A percentile compares a stretch with the other conserved stretches of the same genome.
These are phyloP conservation scores for Aureobasidium zeae DNA, from an alignment of 2,329 filamentous ascomycete species.

Conservation along the genomic window DNA sequence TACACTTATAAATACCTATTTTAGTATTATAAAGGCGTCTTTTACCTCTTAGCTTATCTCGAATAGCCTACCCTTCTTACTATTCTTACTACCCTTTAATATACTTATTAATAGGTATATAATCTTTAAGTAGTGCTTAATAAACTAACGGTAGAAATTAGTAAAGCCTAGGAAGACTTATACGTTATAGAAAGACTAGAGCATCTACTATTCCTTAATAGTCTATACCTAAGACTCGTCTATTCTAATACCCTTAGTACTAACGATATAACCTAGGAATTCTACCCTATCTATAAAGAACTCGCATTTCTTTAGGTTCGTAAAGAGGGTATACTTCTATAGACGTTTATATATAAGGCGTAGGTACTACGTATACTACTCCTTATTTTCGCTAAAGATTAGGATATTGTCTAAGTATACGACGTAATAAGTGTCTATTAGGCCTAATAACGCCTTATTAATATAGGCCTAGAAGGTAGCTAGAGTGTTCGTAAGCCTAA, in stretches of 20 bases:
- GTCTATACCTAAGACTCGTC: background rate
- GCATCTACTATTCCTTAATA: slow-evolving; percentile 8
- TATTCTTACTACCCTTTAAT: slow-evolving; percentile 1
- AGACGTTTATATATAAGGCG: too few relatives aligned
- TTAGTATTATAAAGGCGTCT: slow-evolving; percentile 12
- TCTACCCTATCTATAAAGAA: slow-evolving; percentile 17
- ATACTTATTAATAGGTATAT: background rate
- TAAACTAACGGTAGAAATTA: slow-evolving; percentile 17
- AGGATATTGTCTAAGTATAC: slow-evolving; percentile 28
- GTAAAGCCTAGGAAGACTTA: slow-evolving; percentile 15
- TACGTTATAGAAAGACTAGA: background rate
- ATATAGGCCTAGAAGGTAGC: slow-evolving; percentile 25
- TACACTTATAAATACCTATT: slow-evolving; percentile 13
- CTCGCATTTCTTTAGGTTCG: slow-evolving; percentile 16
- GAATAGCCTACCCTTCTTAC: background rate
- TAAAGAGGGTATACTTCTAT: slow-evolving; percentile 12
- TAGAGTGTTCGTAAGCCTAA: slow-evolving; percentile 21
- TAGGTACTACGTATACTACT: too few relatives aligned
- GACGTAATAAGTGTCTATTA: slow-evolving; percentile 19
- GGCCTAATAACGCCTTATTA: slow-evolving; percentile 19
- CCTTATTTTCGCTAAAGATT: slow-evolving; percentile 24
- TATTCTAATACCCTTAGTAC: background rate
- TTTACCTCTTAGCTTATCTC: background rate
- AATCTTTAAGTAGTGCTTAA: slow-evolving; percentile 2
- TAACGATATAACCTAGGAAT: slow-evolving; percentile 19